Evolutionary conservation across 129 eudicot species (phyloP).

Genomic region (Chrysanthemum makinoi): DNA sequence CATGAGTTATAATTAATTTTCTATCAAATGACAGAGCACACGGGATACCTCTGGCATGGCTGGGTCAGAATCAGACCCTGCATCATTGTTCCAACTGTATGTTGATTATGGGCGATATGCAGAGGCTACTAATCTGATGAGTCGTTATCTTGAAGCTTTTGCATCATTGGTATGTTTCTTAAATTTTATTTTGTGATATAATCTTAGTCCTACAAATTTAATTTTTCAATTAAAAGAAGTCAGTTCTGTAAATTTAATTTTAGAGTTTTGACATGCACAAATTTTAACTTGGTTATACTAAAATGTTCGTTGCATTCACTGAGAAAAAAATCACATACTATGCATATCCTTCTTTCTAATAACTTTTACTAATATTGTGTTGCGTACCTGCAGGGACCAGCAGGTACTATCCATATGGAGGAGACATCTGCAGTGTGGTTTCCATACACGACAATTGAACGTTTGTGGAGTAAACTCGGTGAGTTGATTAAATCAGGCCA

Average conservation of each 20-base stretch:
- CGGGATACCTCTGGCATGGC: constrained; percentile 68
- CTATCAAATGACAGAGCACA: constrained; percentile 42
- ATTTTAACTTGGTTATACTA: no score
- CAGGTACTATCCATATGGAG: constrained; percentile 62
- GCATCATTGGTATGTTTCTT: constrained; percentile 61
- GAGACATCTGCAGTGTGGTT: constrained; percentile 77
- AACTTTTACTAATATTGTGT: not conserved
- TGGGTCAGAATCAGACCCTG: constrained; percentile 79
- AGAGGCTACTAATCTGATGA: constrained; percentile 58
- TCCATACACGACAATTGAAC: constrained; percentile 82
- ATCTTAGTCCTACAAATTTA: not conserved
- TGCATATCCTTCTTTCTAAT: no score
- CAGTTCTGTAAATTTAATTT: not conserved
- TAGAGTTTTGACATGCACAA: no score
- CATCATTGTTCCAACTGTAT: constrained; percentile 70
- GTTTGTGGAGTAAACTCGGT: constrained; percentile 77
- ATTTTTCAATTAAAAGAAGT: no score
- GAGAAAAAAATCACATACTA: no score
- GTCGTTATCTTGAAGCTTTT: constrained; percentile 67
- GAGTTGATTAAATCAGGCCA: constrained; percentile 60
- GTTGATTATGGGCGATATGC: constrained; percentile 78
- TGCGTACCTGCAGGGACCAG: constrained; percentile 68
- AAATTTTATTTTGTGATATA: not conserved
- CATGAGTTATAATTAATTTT: not conserved
- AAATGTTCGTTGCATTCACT: no score